Evolutionary conservation across 768 basidiomycete species (phyloP), one percentile per base, ranked within the genome.

Genomic region (Lyophyllum semitale): DNA sequence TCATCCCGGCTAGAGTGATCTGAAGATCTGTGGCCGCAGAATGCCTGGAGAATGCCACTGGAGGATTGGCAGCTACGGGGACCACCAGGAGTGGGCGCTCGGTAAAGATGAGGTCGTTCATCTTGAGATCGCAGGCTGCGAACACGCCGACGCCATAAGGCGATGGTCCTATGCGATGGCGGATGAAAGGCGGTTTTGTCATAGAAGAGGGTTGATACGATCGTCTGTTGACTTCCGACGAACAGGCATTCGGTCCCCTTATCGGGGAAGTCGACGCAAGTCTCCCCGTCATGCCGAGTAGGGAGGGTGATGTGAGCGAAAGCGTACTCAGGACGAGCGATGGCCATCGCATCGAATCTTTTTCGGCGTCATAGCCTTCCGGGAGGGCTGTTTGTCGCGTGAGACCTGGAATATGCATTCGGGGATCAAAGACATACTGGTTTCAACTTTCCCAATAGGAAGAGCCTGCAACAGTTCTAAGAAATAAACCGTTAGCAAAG

Each of bases 1-100:
- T 20, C 15, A 67, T 42, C 13, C 45, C n/a, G 2, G n/a, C 43
- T 46, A 54, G 55, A 6, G 29, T 40, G 13, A 11, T 27, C 48
- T 38, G 30, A 2, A 8, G 15, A 13, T 33, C 55, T 53, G 40
- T 27, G 48, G 35, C 44, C 6, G 44, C 17, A 8, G 25, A 29
- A 8, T 26, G 20, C 15, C 8, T 7, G 7, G 9, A n/a, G n/a
- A n/a, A n/a, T 2, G 17, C 13, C 2, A 8, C 15, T 5, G n/a
- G n/a, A 8, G 22, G 27, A 32, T 13, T 25, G 17, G 12, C 13
- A 13, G 11, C 25, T n/a, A 22, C 8, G 6, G 50, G 50, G 7
- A 44, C 8, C 11, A 43, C 6, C 35, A 40, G 17, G 17, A 40
- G 17, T 13, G 29, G 27, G 17, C 30, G 29, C 32, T 32, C 30